These are phyloP conservation scores for Schizophyllum amplum DNA, from an alignment of 1,284 basidiomycete genomes.

Conservation along the genomic window DNA sequence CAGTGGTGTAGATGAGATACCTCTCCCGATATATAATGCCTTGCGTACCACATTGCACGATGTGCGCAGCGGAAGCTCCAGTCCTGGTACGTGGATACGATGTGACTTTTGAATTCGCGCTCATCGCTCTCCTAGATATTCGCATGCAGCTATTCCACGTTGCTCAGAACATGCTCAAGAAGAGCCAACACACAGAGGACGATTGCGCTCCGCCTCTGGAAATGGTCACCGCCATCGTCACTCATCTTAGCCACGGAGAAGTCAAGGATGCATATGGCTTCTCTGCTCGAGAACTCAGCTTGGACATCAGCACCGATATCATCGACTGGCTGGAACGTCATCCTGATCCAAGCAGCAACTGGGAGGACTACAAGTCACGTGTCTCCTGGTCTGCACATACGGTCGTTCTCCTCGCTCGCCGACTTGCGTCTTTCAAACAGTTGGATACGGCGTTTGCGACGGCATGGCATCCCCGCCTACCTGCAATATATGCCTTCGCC, in stretches of 20 bases:
- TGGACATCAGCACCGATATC: no score
- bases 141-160: not conserved
- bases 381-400: no score
- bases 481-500: no score
- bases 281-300: no score
- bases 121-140: not conserved
- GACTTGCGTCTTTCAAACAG: no score
- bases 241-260: not conserved
- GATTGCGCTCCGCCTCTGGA: not conserved
- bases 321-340: no score
- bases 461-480: no score
- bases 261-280: not conserved
- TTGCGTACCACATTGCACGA: not conserved
- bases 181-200: not conserved
- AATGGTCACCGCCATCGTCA: not conserved
- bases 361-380: no score
- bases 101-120: not conserved
- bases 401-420: no score
- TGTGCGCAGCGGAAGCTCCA: not conserved
- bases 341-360: no score
- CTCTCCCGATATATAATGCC: not conserved
- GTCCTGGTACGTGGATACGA: not conserved
- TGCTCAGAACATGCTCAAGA: not conserved
- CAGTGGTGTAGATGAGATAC: not conserved
- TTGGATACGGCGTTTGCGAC: no score